Base-by-base conservation (phyloP, 208 protist species). In the Zelonia costaricensis region DNA sequence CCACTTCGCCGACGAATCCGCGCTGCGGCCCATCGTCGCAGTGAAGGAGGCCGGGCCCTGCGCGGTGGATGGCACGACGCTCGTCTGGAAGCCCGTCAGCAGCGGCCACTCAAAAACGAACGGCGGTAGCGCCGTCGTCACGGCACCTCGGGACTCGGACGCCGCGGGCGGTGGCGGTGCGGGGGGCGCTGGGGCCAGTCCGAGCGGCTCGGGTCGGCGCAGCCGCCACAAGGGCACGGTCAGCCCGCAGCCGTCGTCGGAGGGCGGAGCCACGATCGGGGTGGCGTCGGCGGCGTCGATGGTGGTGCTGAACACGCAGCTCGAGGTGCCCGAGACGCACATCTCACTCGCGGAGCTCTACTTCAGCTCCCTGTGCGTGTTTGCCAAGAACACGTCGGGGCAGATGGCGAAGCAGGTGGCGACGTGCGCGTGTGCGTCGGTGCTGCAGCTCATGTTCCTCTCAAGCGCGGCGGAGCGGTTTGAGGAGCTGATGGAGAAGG, bases 381-480 rank as follows among this genome's bases (percentile, higher is more conserved):
- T 80, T 61, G 82, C 82, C 0, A 74, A 78, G 36, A 71, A 77
- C 48, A 81, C 72, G 12, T 82, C 80, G 36, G 84, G 89, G 20
- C 72, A 89, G 56, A 86, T 93, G 83, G 80, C 82, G 28, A 82
- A 86, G 59, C 86, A 91, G 74, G 71, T 95, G n/a, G 80, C 86
- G 23, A 81, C 74, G 13, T 90, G 72, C 45, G 80, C 89, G 25
- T 92, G 86, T 47, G 89, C 89, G 27, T 82, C 89, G 1, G 74
- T 95, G 46, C 68, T 95, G 58, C 89, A 93, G 46, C 71, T 91
- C 45, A 71, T 80, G 54, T 69, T 91, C 13, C 56, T 83, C n/a
- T 76, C 74, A 20, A 51, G 68, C n/a, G 81, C 81, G 2, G 62
- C 61, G 31, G 62, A 76, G 62, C 71, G 68, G 18, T 75, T 79